A percentile compares a stretch with the other conserved stretches of the same genome.
Evolutionary conservation across 176 grass and related monocot species (phyloP).

Genomic region (Hsuehochloa calcarea): DNA sequence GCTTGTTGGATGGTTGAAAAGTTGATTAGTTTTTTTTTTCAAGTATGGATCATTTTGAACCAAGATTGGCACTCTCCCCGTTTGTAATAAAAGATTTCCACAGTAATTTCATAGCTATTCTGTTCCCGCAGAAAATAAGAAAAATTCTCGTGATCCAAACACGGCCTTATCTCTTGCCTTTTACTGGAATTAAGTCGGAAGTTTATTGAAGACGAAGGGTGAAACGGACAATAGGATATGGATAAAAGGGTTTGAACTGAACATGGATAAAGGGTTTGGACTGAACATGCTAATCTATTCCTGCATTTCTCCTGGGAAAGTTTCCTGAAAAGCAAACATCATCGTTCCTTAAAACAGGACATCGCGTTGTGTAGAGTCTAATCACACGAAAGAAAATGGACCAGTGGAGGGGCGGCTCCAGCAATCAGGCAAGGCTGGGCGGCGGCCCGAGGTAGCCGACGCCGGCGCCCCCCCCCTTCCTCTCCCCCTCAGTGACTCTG

Average conservation of each 20-base stretch:
- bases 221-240: neutral
- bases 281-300: neutral
- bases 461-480: too few relatives aligned
- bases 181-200: neutral
- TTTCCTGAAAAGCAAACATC: neutral
- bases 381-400: neutral
- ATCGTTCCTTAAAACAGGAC: conserved; percentile 29
- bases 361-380: neutral
- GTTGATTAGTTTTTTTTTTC: neutral
- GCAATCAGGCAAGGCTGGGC: too few relatives aligned
- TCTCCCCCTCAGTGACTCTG: too few relatives aligned
- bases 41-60: neutral
- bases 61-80: neutral
- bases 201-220: neutral
- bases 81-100: neutral
- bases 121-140: neutral
- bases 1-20: neutral
- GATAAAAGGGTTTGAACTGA: neutral
- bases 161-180: neutral
- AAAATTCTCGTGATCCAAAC: neutral
- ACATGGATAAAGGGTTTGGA: neutral
- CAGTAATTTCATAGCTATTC: neutral
- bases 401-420: too few relatives aligned
- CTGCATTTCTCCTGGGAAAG: neutral
- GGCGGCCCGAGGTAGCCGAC: too few relatives aligned